Percentiles rank a stretch among this genome's conserved stretches.
phyloP scores from a whole-genome alignment of 805 yeast species.

The Lachancea mirantina region DNA sequence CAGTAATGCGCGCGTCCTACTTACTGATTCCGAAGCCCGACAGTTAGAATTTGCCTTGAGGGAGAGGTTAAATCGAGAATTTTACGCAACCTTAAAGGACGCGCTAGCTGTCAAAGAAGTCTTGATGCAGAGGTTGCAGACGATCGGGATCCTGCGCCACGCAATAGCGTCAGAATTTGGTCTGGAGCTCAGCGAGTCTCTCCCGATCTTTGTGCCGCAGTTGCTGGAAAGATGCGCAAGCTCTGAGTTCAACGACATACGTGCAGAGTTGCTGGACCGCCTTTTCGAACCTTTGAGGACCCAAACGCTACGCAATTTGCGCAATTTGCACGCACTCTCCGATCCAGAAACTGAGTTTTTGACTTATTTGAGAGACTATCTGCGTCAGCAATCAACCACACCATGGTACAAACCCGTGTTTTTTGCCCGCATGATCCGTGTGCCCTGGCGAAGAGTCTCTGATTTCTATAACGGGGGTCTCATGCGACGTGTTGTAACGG shows the following conservation, averaged over 20 bases:
- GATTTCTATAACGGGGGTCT: slow-evolving; percentile 7
- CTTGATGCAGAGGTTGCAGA: slow-evolving; percentile 1
- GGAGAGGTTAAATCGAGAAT: neutral
- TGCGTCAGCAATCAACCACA: slow-evolving; percentile 1
- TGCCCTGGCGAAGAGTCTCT: slow-evolving; percentile 2
- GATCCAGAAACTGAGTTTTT: slow-evolving; percentile 2
- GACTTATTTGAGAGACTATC: slow-evolving; percentile 3
- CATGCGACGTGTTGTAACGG: slow-evolving; percentile 18
- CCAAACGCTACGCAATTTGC: slow-evolving; percentile 1
- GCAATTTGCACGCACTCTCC: neutral
- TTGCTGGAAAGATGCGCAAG: slow-evolving; percentile 5
- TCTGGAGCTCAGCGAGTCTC: slow-evolving; percentile 4
- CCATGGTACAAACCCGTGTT: slow-evolving; percentile 3
- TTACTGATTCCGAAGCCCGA: slow-evolving; percentile 2
- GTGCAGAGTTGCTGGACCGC: neutral
- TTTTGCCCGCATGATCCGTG: slow-evolving; percentile 2
- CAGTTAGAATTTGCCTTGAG: slow-evolving; percentile 1
- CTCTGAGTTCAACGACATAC: slow-evolving; percentile 5
- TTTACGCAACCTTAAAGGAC: slow-evolving; percentile 4
- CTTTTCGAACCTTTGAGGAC: slow-evolving; percentile 5
- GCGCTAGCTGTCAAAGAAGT: slow-evolving; percentile 2
- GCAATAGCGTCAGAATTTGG: slow-evolving; percentile 1
- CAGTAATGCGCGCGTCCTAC: neutral
- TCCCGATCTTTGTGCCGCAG: slow-evolving; percentile 5
- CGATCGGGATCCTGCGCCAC: neutral